phyloP scores from a whole-genome alignment of 176 grass and related monocot genomes.

The Raddia distichophylla region DNA sequence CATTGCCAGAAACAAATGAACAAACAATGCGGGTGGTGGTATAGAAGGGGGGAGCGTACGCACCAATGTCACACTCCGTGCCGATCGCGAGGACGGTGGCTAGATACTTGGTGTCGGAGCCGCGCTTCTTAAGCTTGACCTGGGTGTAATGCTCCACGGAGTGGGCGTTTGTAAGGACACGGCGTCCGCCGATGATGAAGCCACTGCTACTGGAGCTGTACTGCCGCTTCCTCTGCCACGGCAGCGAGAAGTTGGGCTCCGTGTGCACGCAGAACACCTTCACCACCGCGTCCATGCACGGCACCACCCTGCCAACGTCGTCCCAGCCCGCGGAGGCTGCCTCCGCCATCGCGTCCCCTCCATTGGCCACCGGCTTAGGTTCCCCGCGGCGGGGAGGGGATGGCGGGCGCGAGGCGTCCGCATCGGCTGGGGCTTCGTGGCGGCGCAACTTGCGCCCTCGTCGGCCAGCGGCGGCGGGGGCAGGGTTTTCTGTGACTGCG shows the following conservation, averaged over 20 bases:
- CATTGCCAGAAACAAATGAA: background rate
- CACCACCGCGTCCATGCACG: constrained; percentile 93
- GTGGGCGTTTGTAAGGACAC: constrained; percentile 92
- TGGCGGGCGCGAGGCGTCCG: constrained; percentile 23
- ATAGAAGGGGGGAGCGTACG: constrained; percentile 8
- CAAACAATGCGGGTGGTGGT: background rate
- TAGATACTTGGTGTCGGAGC: constrained; percentile 92
- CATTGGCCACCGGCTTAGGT: constrained; percentile 38
- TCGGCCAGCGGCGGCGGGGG: constrained; percentile 28
- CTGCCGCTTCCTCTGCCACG: constrained; percentile 92
- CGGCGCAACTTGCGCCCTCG: constrained; percentile 55
- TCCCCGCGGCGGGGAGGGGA: constrained; percentile 38
- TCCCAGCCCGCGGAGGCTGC: constrained; percentile 57
- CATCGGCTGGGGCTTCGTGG: constrained; percentile 37
- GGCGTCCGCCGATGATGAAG: constrained; percentile 73
- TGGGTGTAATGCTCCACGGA: constrained; percentile 94
- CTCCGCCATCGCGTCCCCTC: constrained; percentile 27
- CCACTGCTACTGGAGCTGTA: constrained; percentile 95
- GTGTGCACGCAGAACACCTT: constrained; percentile 99
- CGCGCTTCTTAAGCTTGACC: constrained; percentile 98
- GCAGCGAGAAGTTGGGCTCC: constrained; percentile 91
- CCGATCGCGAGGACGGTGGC: constrained; percentile 92
- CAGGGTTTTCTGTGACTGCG: background rate
- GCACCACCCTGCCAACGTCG: constrained; percentile 68
- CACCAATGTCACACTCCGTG: constrained; percentile 94